Percentiles rank a stretch among this genome's conserved stretches.
Evolutionary conservation across 768 basidiomycete species (phyloP).

Genomic region (Pisolithus albus): DNA sequence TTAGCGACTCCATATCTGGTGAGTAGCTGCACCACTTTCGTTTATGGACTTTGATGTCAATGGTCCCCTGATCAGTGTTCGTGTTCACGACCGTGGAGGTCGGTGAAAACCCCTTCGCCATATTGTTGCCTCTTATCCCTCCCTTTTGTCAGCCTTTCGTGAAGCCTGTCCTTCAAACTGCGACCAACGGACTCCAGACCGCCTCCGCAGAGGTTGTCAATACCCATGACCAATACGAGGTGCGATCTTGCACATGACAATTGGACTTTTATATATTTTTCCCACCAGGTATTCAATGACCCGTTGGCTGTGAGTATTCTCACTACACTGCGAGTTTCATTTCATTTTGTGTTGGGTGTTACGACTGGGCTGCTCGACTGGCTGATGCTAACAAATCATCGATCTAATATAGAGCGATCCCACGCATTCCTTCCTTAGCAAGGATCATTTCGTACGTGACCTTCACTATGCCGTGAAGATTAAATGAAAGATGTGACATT

Average conservation of each 20-base stretch:
- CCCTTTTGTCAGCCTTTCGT: conserved; percentile 57
- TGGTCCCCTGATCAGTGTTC: conserved; percentile 47
- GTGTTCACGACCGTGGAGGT: conserved; percentile 82
- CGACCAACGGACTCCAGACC: conserved; percentile 52
- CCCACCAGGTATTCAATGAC: conserved; percentile 62
- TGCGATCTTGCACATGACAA: conserved; percentile 1
- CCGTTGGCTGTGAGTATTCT: conserved; percentile 55
- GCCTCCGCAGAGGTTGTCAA: conserved; percentile 76
- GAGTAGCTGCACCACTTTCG: conserved; percentile 8
- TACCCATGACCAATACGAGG: conserved; percentile 76
- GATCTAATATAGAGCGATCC: conserved; percentile 58
- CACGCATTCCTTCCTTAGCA: conserved; percentile 83
- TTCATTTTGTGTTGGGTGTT: not conserved
- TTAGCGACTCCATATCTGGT: conserved; percentile 68
- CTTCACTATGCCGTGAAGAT: not conserved
- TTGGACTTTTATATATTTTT: not conserved
- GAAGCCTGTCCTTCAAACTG: conserved; percentile 68
- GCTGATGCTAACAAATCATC: conserved; percentile 3
- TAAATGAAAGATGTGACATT: not conserved
- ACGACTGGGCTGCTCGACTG: not conserved
- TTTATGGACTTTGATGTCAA: not conserved
- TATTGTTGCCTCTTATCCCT: not conserved
- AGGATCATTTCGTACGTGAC: conserved; percentile 76
- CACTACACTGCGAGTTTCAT: conserved; percentile 1
- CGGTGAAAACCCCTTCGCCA: conserved; percentile 1